phyloP scores from a whole-genome alignment of 2,329 filamentous ascomycete genomes.

The Cercospora citrullina region DNA sequence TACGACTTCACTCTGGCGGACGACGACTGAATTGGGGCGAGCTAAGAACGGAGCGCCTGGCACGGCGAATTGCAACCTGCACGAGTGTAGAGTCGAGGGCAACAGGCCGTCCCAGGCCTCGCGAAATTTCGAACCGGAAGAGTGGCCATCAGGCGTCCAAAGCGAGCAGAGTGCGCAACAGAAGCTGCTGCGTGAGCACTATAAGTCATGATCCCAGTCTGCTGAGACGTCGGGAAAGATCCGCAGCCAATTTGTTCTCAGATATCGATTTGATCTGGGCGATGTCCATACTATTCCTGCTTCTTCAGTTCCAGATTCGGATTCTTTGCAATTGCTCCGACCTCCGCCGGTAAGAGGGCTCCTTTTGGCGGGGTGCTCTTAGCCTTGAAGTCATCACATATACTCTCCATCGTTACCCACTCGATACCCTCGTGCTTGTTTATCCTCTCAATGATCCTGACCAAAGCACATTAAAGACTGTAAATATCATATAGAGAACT shows the following conservation, averaged over 20 bases:
- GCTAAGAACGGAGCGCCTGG: not conserved
- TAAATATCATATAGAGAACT: not conserved
- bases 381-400: conserved; percentile 71
- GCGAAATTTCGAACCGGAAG: not conserved
- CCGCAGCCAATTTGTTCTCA: not conserved
- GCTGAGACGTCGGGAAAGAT: not conserved
- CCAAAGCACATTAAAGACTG: conserved; percentile 2
- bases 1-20: conserved; percentile 59
- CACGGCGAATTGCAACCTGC: not conserved
- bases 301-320: conserved; percentile 35
- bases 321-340: conserved; percentile 55
- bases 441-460: conserved; percentile 65
- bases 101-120: not conserved
- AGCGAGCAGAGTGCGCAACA: not conserved
- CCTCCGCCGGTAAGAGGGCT: conserved; percentile 60
- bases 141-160: not conserved
- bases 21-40: not conserved
- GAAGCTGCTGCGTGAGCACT: not conserved
- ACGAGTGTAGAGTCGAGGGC: not conserved
- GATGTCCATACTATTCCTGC: conserved; percentile 25
- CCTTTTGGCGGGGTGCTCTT: conserved; percentile 60
- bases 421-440: conserved; percentile 64
- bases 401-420: conserved; percentile 69
- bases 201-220: not conserved
- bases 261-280: not conserved